Evolutionary conservation across 192 early-diverging fungal species (phyloP).

Genomic region (Entomortierella chlamydospora): DNA sequence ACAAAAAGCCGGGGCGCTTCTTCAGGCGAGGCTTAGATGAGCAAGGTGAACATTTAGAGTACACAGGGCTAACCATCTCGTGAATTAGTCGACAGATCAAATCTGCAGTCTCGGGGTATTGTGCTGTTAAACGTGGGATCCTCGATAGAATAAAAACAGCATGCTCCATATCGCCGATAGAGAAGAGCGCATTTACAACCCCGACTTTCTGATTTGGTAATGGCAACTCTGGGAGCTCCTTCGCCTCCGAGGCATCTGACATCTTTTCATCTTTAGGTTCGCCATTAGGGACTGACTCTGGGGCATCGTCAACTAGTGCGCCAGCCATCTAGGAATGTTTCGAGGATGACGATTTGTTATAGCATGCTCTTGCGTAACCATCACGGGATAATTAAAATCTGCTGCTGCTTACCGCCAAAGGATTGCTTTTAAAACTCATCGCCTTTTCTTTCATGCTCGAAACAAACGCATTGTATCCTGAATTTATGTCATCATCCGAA

Average conservation of each 20-base stretch:
- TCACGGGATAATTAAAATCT: neutral
- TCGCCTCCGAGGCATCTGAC: neutral
- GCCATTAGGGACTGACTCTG: neutral
- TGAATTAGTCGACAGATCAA: conserved; percentile 70
- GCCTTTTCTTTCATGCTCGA: conserved; percentile 56
- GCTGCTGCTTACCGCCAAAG: conserved; percentile 47
- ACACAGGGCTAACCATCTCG: conserved; percentile 67
- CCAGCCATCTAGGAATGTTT: conserved; percentile 35
- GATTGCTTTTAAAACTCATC: conserved; percentile 56
- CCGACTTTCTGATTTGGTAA: conserved; percentile 74
- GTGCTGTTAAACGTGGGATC: conserved; percentile 60
- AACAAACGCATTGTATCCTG: conserved; percentile 59
- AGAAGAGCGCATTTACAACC: conserved; percentile 67
- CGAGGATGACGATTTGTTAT: neutral
- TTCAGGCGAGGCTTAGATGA: conserved; percentile 44
- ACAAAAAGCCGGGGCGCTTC: neutral
- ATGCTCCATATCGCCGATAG: conserved; percentile 69
- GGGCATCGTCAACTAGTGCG: conserved; percentile 24
- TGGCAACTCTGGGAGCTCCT: conserved; percentile 13
- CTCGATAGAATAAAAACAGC: conserved; percentile 65
- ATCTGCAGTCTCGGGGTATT: conserved; percentile 71
- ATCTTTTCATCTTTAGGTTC: conserved; percentile 5
- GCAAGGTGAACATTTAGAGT: conserved; percentile 59
- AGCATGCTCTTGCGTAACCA: too few species aligned
- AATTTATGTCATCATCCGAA: conserved; percentile 61